These are phyloP conservation scores for Thraustochytrium sp. DNA, from an alignment of 352 stramenopile species.

Conservation along the genomic window DNA sequence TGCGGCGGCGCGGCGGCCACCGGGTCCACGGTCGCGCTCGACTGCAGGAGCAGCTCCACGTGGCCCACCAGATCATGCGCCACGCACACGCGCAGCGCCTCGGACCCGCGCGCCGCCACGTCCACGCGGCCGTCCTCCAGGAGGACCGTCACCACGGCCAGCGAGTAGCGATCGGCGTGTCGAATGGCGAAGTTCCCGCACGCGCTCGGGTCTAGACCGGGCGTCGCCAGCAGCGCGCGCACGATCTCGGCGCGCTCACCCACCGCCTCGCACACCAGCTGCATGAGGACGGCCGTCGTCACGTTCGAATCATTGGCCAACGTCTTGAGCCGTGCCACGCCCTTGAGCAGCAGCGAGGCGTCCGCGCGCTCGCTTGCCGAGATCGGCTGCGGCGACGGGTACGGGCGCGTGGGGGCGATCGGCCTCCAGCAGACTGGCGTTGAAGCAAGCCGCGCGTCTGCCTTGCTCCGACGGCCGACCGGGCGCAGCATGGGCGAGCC, in stretches of 20 bases:
- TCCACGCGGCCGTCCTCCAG: background rate
- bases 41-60: background rate
- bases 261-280: background rate
- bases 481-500: no score
- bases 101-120: background rate
- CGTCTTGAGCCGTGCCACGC: background rate
- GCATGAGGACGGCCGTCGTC: background rate
- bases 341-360: background rate
- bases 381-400: no score
- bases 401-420: no score
- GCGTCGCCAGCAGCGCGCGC: background rate
- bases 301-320: background rate
- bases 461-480: no score
- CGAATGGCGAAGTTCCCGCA: conserved; percentile 1
- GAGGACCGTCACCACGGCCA: background rate
- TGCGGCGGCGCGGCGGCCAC: background rate
- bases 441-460: no score
- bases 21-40: background rate
- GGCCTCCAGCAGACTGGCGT: no score
- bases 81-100: background rate
- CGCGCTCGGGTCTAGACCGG: background rate
- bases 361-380: no score
- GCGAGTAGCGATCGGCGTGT: background rate
- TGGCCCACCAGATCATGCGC: background rate
- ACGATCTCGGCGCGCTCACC: background rate